phyloP scores from a whole-genome alignment of 164 flowering plant species.

The Dillenia turbinata region DNA sequence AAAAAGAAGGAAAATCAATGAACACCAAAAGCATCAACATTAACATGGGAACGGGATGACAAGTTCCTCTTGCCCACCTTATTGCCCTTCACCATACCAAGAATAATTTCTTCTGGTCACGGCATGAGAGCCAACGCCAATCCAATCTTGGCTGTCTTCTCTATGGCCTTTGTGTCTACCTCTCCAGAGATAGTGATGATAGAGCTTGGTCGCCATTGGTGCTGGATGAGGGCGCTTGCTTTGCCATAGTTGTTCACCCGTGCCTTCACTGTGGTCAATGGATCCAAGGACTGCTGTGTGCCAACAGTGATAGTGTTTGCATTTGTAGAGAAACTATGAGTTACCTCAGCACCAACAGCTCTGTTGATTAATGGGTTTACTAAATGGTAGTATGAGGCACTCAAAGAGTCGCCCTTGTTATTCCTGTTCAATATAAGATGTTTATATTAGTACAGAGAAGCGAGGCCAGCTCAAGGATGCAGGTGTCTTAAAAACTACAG shows the following conservation, averaged over 20 bases:
- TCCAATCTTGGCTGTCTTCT: slow-evolving; percentile 59
- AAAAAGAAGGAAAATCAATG: no score
- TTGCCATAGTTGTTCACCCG: slow-evolving; percentile 50
- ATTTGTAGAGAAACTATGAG: slow-evolving; percentile 37
- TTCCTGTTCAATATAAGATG: slow-evolving; percentile 31
- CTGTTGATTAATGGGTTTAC: slow-evolving; percentile 41
- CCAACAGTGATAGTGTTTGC: slow-evolving; percentile 49
- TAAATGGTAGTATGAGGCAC: slow-evolving; percentile 48
- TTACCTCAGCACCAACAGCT: slow-evolving; percentile 58
- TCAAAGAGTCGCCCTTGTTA: slow-evolving; percentile 46
- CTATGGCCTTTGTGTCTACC: slow-evolving; percentile 51
- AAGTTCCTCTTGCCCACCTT: not conserved
- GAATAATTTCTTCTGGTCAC: slow-evolving; percentile 5
- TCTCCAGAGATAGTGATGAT: slow-evolving; percentile 56
- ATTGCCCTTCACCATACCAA: not conserved
- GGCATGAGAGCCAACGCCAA: slow-evolving; percentile 58
- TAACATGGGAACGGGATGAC: no score
- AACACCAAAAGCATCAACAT: no score
- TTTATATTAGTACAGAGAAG: no score
- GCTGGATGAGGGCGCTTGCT: slow-evolving; percentile 53
- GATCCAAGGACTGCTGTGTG: slow-evolving; percentile 56
- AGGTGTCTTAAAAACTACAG: no score
- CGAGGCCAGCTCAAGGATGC: no score
- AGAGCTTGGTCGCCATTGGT: slow-evolving; percentile 62
- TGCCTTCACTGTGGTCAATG: slow-evolving; percentile 49